phyloP scores from a whole-genome alignment of 768 basidiomycete genomes.

The Roridomyces roridus region DNA sequence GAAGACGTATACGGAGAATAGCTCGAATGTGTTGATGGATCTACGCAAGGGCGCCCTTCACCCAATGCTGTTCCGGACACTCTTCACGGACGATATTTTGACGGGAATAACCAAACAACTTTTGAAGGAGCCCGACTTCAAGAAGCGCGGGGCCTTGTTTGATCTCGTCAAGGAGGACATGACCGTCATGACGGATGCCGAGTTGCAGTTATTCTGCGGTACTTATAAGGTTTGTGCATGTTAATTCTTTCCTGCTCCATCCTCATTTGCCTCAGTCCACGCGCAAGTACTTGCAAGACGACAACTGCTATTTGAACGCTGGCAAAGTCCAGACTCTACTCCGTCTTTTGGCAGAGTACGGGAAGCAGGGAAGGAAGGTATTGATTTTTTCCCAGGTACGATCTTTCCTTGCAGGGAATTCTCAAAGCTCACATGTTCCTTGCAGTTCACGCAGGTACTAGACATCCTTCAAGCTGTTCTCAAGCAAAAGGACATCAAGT shows the following conservation, averaged over 20 bases:
- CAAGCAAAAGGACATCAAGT: conserved; percentile 72
- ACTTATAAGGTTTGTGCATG: conserved; percentile 75
- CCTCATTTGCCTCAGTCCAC: conserved; percentile 54
- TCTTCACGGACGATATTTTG: conserved; percentile 80
- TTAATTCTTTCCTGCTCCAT: background rate
- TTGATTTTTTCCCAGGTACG: conserved; percentile 94
- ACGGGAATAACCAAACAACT: conserved; percentile 79
- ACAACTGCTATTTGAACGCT: conserved; percentile 81
- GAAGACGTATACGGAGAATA: conserved; percentile 79
- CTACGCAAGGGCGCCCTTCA: conserved; percentile 95
- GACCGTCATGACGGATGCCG: conserved; percentile 98
- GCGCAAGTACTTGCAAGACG: conserved; percentile 74
- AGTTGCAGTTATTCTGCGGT: conserved; percentile 85
- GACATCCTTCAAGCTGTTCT: conserved; percentile 91
- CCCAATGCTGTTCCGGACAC: conserved; percentile 92
- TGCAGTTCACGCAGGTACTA: conserved; percentile 95
- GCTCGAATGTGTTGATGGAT: conserved; percentile 96
- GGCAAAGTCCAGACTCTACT: conserved; percentile 86
- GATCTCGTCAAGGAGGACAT: conserved; percentile 96
- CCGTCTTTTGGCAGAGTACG: conserved; percentile 72
- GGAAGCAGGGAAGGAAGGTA: conserved; percentile 74
- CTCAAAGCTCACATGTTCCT: background rate
- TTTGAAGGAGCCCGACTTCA: conserved; percentile 92
- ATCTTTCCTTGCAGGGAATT: background rate
- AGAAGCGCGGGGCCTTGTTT: conserved; percentile 78